These are phyloP conservation scores for Pythium dissotocum DNA, from an alignment of 352 stramenopile species.

Conservation along the genomic window DNA sequence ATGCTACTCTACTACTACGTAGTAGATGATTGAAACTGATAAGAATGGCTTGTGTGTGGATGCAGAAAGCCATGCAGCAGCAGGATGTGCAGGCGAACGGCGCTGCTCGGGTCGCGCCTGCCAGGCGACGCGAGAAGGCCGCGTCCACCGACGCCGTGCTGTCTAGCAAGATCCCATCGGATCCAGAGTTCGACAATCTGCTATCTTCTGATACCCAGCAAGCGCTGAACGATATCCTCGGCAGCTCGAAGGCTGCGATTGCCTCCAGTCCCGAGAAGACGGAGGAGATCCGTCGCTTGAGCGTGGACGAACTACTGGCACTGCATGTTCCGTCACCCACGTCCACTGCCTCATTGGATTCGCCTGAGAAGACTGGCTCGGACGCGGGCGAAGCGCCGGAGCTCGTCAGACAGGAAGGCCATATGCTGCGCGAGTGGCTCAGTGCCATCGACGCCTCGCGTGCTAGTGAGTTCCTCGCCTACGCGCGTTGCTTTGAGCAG, in stretches of 20 bases:
- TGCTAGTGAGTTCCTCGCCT: conserved; percentile 54
- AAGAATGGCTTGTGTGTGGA: neutral
- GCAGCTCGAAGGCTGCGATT: conserved; percentile 1
- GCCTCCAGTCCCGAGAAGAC: conserved; percentile 34
- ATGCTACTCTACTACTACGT: neutral
- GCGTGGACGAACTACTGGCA: conserved; percentile 54
- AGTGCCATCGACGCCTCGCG: conserved; percentile 45
- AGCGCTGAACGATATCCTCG: conserved; percentile 42
- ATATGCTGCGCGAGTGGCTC: conserved; percentile 54
- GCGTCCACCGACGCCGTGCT: conserved; percentile 9
- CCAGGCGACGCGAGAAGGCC: conserved; percentile 17
- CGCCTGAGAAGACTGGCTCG: conserved; percentile 37
- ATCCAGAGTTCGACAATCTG: conserved; percentile 28
- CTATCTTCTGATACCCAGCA: conserved; percentile 54
- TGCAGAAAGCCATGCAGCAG: conserved; percentile 33
- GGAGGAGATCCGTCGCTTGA: conserved; percentile 50
- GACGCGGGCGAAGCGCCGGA: conserved; percentile 34
- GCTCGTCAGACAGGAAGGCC: conserved; percentile 23
- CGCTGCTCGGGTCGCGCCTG: neutral
- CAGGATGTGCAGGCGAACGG: conserved; percentile 29
- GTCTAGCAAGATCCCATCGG: conserved; percentile 22
- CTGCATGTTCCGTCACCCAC: conserved; percentile 21
- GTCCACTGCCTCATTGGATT: conserved; percentile 26
- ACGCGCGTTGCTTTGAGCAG: conserved; percentile 59
- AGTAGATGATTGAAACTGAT: neutral